Evolutionary conservation across 352 stramenopile genomes (phyloP).

Genomic region (Pythium aristosporum): DNA sequence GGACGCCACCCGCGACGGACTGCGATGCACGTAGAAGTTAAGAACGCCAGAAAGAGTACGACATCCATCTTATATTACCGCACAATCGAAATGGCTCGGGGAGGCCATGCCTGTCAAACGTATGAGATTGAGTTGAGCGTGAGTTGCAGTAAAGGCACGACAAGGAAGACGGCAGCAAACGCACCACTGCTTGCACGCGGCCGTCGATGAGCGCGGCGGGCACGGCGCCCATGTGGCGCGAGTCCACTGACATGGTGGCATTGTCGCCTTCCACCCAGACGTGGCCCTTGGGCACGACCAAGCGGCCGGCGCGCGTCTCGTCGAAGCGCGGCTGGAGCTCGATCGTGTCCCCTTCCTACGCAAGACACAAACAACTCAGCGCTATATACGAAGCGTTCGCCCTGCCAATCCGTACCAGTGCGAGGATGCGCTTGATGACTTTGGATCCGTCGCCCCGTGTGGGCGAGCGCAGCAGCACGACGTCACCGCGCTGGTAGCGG

Average conservation of each 20-base stretch:
- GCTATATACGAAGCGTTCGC: background rate
- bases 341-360: constrained; percentile 78
- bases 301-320: constrained; percentile 46
- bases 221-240: constrained; percentile 92
- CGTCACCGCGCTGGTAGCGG: constrained; percentile 63
- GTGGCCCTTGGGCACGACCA: constrained; percentile 90
- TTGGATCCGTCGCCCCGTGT: constrained; percentile 68
- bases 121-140: background rate
- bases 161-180: constrained; percentile 24
- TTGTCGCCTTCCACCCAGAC: constrained; percentile 98
- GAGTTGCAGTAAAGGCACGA: background rate
- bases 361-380: background rate
- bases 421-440: constrained; percentile 88
- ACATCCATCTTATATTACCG: constrained; percentile 15
- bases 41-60: background rate
- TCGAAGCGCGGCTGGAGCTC: constrained; percentile 76
- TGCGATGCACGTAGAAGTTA: background rate
- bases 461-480: constrained; percentile 83
- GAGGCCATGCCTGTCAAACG: constrained; percentile 20
- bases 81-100: constrained; percentile 21
- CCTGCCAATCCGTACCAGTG: constrained; percentile 39
- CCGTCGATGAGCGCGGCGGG: constrained; percentile 87
- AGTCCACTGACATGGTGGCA: constrained; percentile 92
- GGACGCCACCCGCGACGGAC: background rate
- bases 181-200: constrained; percentile 52